Conservation (phyloP, 331 rosid species). For the Rosa hybrid region DNA sequence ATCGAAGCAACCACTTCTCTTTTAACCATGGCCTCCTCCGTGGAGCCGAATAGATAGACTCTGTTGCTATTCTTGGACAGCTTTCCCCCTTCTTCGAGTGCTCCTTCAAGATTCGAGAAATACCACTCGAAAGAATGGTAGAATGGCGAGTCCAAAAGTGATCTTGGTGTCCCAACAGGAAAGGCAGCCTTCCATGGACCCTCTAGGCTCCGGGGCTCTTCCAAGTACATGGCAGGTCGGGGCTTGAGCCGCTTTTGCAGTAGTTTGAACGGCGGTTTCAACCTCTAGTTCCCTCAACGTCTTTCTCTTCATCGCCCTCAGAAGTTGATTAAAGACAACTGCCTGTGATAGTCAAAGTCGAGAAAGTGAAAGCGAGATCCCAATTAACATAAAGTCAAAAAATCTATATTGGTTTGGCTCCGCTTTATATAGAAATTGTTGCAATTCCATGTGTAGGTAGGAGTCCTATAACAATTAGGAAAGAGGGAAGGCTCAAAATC, state of each 20-base stretch:
- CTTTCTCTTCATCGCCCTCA: not conserved
- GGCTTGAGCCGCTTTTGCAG: conserved; percentile 57
- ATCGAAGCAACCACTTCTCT: conserved; percentile 42
- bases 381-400: too few species aligned
- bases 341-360: too few species aligned
- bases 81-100: conserved; percentile 77
- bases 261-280: conserved; percentile 38
- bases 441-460: not conserved
- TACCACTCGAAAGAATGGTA: conserved; percentile 77
- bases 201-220: conserved; percentile 89
- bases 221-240: conserved; percentile 66
- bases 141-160: conserved; percentile 19
- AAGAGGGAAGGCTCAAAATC: not conserved
- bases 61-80: conserved; percentile 48
- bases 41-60: conserved; percentile 74
- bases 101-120: conserved; percentile 88
- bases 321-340: not conserved
- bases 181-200: conserved; percentile 80
- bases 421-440: not conserved
- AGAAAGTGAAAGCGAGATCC: too few species aligned
- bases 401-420: conserved; percentile 62
- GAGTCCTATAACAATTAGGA: not conserved
- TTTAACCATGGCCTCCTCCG: not conserved
- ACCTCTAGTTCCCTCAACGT: not conserved
- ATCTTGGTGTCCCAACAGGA: conserved; percentile 66